A percentile compares a stretch with the other conserved stretches of the same genome.
These are phyloP conservation scores for Alternaria tenuissima DNA, from an alignment of 2,329 filamentous ascomycete species.

Conservation along the genomic window DNA sequence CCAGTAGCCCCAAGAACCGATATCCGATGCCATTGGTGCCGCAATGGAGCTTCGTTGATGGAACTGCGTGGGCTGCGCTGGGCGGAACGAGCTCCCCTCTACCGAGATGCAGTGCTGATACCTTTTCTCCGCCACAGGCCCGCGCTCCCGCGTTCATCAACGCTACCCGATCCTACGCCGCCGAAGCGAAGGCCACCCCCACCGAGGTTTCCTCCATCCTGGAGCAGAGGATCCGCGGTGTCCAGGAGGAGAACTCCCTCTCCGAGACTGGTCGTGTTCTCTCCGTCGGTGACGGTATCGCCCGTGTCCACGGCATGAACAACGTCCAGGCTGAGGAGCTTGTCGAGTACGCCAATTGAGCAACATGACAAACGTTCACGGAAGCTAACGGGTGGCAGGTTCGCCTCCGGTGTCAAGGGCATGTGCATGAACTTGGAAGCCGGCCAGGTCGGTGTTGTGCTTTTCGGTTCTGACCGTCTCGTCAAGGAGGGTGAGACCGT, in stretches of 20 bases:
- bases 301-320: slow-evolving; percentile 99
- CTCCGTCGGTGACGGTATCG: slow-evolving; percentile 99
- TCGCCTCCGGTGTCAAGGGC: slow-evolving; percentile 99
- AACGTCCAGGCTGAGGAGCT: slow-evolving; percentile 99
- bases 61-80: slow-evolving; percentile 52
- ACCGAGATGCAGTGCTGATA: slow-evolving; percentile 54
- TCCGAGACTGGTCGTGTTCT: slow-evolving; percentile 99
- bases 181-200: slow-evolving; percentile 91
- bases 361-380: slow-evolving; percentile 14
- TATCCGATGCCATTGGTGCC: slow-evolving; percentile 46
- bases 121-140: slow-evolving; percentile 68
- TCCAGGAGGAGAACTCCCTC: slow-evolving; percentile 94
- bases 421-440: slow-evolving; percentile 99
- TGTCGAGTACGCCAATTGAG: slow-evolving; percentile 81
- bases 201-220: slow-evolving; percentile 99
- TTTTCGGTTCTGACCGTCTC: slow-evolving; percentile 99
- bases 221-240: slow-evolving; percentile 98
- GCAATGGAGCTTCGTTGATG: slow-evolving; percentile 49
- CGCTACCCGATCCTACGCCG: slow-evolving; percentile 84
- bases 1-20: slow-evolving; percentile 44
- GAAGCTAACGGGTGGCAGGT: slow-evolving; percentile 66
- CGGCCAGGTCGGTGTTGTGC: slow-evolving; percentile 99
- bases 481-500: slow-evolving; percentile 99
- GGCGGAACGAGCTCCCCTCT: slow-evolving; percentile 44
- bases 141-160: slow-evolving; percentile 84